Conservation (phyloP, 352 stramenopile genomes). For the Peronosclerospora sorghi region DNA sequence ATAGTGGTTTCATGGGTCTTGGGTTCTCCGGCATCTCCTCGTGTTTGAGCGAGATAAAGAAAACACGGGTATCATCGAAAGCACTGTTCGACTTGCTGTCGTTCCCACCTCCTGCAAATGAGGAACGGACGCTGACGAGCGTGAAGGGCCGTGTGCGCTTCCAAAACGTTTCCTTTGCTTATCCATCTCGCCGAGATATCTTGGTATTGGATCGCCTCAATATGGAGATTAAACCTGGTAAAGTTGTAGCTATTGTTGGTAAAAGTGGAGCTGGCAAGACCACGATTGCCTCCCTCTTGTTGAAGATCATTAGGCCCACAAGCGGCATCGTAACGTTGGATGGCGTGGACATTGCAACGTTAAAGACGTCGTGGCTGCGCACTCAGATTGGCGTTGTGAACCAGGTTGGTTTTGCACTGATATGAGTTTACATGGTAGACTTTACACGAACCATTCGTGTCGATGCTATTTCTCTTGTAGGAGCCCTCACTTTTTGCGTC, state of each 20-base stretch:
- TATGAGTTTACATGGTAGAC: not conserved
- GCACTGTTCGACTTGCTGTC: conserved; percentile 62
- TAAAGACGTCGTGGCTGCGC: conserved; percentile 65
- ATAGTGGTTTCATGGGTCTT: conserved; percentile 86
- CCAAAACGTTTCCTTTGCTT: conserved; percentile 73
- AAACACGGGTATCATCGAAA: conserved; percentile 58
- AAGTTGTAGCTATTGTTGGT: conserved; percentile 80
- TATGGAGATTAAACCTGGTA: conserved; percentile 62
- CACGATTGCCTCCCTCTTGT: conserved; percentile 72
- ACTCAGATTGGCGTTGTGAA: conserved; percentile 84
- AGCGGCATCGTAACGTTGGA: conserved; percentile 52
- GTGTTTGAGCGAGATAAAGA: conserved; percentile 68
- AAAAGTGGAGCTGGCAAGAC: conserved; percentile 79
- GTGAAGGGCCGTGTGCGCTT: conserved; percentile 67
- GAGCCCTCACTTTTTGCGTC: conserved; percentile 75
- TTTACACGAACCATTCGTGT: conserved; percentile 7
- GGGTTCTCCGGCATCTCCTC: conserved; percentile 83
- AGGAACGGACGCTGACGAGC: conserved; percentile 26
- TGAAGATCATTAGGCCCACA: conserved; percentile 59
- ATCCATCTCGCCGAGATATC: conserved; percentile 64
- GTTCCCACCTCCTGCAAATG: conserved; percentile 28
- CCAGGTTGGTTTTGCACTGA: conserved; percentile 25
- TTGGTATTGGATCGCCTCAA: conserved; percentile 53
- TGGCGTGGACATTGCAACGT: conserved; percentile 49
- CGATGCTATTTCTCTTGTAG: conserved; percentile 1